A percentile compares a stretch with the other conserved stretches of the same genome.
Evolutionary conservation across 83 land plant species (phyloP).

Genomic region (Isoetes engelmannii): DNA sequence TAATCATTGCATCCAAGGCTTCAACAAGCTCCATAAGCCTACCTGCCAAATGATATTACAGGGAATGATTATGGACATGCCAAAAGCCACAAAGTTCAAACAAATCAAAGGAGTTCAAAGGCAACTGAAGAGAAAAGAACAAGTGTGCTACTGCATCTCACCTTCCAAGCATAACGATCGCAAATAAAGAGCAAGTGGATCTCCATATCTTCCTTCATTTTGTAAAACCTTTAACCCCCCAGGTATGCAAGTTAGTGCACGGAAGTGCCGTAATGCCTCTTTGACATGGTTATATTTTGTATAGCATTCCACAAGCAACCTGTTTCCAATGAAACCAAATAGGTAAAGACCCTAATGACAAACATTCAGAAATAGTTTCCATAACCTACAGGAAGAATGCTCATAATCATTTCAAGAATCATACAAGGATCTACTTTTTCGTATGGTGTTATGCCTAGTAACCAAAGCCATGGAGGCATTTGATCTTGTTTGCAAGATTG

Average conservation of each 20-base stretch:
- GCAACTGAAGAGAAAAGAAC: neutral
- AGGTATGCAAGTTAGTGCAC: constrained; percentile 57
- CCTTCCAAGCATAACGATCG: constrained; percentile 91
- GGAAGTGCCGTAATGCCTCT: constrained; percentile 96
- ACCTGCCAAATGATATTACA: constrained; percentile 45
- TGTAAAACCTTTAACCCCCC: constrained; percentile 56
- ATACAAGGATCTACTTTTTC: too few relatives aligned
- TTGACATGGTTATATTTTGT: constrained; percentile 63
- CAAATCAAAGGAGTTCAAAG: neutral
- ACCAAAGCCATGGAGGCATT: too few relatives aligned
- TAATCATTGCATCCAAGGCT: constrained; percentile 81
- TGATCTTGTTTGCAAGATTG: too few relatives aligned
- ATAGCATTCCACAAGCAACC: constrained; percentile 86
- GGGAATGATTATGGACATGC: neutral
- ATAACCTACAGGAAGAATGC: too few relatives aligned
- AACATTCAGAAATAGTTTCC: too few relatives aligned
- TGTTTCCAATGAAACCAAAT: constrained; percentile 9
- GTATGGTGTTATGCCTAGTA: too few relatives aligned
- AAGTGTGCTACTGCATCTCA: constrained; percentile 16
- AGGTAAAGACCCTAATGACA: too few relatives aligned
- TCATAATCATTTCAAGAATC: too few relatives aligned
- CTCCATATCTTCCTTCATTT: constrained; percentile 76
- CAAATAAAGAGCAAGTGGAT: constrained; percentile 89
- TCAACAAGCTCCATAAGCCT: constrained; percentile 80
- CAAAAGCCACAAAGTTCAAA: neutral